These are phyloP conservation scores for Eragrostis curvula DNA, from an alignment of 176 grass and related monocot species.

Conservation along the genomic window DNA sequence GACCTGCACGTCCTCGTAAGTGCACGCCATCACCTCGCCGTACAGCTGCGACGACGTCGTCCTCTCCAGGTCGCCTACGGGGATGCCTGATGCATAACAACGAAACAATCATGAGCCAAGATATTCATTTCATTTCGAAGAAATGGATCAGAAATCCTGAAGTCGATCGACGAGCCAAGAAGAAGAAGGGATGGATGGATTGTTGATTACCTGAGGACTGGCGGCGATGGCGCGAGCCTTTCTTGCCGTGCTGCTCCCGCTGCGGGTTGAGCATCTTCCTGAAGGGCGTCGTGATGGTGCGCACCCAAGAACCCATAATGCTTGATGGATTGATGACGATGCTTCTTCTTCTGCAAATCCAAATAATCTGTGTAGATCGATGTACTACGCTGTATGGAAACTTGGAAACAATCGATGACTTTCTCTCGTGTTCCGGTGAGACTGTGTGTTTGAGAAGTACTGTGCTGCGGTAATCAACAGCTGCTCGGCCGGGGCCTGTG, in stretches of 20 bases:
- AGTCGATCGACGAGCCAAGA: too few species aligned
- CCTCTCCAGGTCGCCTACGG: constrained; percentile 20
- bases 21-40: constrained; percentile 72
- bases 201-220: constrained; percentile 10
- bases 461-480: constrained; percentile 33
- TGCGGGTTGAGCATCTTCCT: constrained; percentile 59
- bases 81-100: neutral
- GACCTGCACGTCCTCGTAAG: constrained; percentile 72
- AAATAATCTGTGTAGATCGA: neutral
- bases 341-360: neutral
- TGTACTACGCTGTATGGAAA: too few species aligned
- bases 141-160: neutral
- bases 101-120: neutral
- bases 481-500: neutral
- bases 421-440: neutral
- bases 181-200: neutral
- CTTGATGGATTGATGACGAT: neutral
- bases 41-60: constrained; percentile 57
- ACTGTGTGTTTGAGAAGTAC: neutral
- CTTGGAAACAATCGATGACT: neutral
- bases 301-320: constrained; percentile 63
- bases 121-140: too few species aligned
- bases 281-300: constrained; percentile 62
- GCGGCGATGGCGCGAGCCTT: constrained; percentile 34
- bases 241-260: constrained; percentile 38